Base-by-base conservation (phyloP, 2,329 filamentous ascomycete species). In the Colletotrichum liriopes region DNA sequence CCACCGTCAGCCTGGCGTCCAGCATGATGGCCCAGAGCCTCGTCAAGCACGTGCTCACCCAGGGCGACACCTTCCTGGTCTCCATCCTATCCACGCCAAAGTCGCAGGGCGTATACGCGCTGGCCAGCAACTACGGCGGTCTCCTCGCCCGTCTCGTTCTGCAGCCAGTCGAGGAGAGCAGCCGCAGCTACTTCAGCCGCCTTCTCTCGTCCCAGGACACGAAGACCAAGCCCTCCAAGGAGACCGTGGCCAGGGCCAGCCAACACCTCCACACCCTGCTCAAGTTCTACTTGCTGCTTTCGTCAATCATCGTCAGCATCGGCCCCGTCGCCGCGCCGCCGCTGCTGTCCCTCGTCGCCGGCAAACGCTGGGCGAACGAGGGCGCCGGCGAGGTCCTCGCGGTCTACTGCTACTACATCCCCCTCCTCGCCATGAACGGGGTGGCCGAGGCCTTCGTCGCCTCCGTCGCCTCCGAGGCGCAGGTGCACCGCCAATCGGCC, bases 131-230 rank as follows among this genome's bases (percentile, higher is more conserved):
- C 82, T 99, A 96, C 80, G 96, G 96, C 29, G 94, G 95, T 2
- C 89, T 99, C 0, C 85, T 97, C 37, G 96, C 96, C 0, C 90
- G 96, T 3, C 90, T 98, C 74, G 85, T 99, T 62, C 96, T 99
- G 80, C 96, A 98, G 78, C 97, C 96, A 9, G 91, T 99, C 72
- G 96, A 99, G 82, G 97, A 99, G 82, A 96, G 93, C 80, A 95
- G 93, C 74, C 92, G 97, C 49, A 95, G 92, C 78, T 92, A 98
- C 79, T 98, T 98, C 72, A 95, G 94, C 64, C 93, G 93, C 43
- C 86, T 98, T 0, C 90, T 98, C 29, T 81, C 86, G 0, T 79
- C 82, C 1, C 67, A 78, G 3, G 75, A 77, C 37, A 43, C 61
- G 12, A 39, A 62, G 62, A 54, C 20, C 41, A 75, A 78, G 29